Conservation (phyloP, 192 early-diverging fungal genomes). For the Coemansia asiatica region DNA sequence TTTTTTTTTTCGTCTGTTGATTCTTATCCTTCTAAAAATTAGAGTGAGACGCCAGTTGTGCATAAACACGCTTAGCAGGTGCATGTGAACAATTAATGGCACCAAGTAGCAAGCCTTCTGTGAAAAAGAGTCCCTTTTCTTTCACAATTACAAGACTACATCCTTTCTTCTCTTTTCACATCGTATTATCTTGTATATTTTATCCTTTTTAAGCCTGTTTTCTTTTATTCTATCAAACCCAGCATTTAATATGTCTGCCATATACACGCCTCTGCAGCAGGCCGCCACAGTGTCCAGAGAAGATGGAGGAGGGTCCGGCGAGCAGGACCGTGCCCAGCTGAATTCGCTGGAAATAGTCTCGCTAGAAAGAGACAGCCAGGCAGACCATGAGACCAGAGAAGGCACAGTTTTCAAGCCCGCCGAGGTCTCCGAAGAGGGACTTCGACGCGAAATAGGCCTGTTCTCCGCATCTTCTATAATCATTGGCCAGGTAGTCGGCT, state of each 20-base stretch:
- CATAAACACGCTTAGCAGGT: too few relatives aligned
- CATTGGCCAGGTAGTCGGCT: constrained; percentile 73
- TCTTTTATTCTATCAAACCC: background rate
- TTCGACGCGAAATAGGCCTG: constrained; percentile 49
- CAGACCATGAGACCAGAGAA: background rate
- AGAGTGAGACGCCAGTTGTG: too few relatives aligned
- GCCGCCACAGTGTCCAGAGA: constrained; percentile 1
- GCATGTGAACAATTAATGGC: too few relatives aligned
- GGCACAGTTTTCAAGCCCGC: constrained; percentile 8
- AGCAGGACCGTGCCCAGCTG: background rate
- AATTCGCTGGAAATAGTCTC: background rate
- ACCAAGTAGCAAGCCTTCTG: background rate
- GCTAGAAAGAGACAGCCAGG: background rate
- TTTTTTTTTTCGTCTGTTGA: too few relatives aligned
- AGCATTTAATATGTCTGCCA: constrained; percentile 24
- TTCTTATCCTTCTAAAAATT: too few relatives aligned
- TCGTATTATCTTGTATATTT: too few relatives aligned
- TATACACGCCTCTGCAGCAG: constrained; percentile 31
- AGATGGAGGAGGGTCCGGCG: background rate
- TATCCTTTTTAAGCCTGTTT: background rate
- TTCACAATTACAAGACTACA: too few relatives aligned
- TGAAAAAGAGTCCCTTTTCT: too few relatives aligned
- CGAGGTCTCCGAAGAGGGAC: constrained; percentile 24
- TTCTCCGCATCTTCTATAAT: constrained; percentile 68
- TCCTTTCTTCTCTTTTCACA: too few relatives aligned